These are phyloP conservation scores for Pseudognaphalium luteoalbum DNA, from an alignment of 129 eudicot species.

Conservation along the genomic window DNA sequence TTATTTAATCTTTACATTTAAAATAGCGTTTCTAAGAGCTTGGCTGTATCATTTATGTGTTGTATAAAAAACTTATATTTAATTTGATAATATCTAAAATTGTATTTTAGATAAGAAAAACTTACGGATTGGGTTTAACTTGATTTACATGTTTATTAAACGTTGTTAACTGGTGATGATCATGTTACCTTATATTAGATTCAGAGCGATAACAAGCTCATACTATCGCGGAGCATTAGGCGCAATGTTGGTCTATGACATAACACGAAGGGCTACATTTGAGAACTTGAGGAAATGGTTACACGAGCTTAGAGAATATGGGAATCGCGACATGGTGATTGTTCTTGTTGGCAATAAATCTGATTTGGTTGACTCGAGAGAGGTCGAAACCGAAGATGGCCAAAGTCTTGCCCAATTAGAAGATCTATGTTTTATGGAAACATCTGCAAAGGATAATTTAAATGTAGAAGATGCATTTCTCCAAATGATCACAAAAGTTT, in stretches of 20 bases:
- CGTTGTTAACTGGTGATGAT: neutral
- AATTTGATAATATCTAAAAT: too few relatives aligned
- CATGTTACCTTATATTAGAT: slow-evolving; percentile 34
- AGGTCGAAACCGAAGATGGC: slow-evolving; percentile 57
- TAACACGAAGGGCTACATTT: slow-evolving; percentile 58
- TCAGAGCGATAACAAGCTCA: slow-evolving; percentile 84
- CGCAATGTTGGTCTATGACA: slow-evolving; percentile 72
- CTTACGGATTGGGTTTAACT: too few relatives aligned
- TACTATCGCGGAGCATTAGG: slow-evolving; percentile 85
- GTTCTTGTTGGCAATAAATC: slow-evolving; percentile 78
- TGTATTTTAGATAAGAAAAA: too few relatives aligned
- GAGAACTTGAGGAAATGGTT: slow-evolving; percentile 72
- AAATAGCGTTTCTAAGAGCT: too few relatives aligned
- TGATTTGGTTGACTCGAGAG: slow-evolving; percentile 56
- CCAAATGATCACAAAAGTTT: slow-evolving; percentile 64
- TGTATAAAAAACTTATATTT: too few relatives aligned
- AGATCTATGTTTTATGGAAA: slow-evolving; percentile 65
- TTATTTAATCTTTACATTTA: too few relatives aligned
- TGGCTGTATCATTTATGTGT: too few relatives aligned
- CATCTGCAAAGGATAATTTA: slow-evolving; percentile 72
- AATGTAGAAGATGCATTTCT: slow-evolving; percentile 83
- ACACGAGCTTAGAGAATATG: slow-evolving; percentile 60
- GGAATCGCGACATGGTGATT: slow-evolving; percentile 64
- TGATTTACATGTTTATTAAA: too few relatives aligned
- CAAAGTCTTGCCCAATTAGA: slow-evolving; percentile 66